phyloP scores from a whole-genome alignment of 73 alveolate genomes.

The Paramecium sonneborni region DNA sequence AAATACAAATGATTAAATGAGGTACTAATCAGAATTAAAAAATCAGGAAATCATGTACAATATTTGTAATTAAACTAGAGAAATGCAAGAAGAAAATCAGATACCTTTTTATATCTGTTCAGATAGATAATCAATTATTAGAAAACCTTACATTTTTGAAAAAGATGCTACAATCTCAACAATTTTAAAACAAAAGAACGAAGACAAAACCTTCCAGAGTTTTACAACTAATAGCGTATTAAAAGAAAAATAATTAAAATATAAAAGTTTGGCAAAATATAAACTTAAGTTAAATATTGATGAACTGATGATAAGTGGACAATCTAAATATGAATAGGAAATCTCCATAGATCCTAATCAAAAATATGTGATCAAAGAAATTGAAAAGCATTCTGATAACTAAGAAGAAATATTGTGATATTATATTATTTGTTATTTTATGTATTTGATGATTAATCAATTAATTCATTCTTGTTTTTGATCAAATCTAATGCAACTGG shows the following conservation, averaged over 20 bases:
- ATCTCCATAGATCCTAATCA: not conserved
- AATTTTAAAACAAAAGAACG: not conserved
- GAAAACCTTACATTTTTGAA: not conserved
- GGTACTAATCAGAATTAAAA: not conserved
- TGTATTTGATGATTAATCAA: not conserved
- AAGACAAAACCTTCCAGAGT: not conserved
- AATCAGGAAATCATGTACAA: not conserved
- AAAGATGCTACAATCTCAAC: not conserved
- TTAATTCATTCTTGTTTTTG: not conserved
- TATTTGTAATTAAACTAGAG: not conserved
- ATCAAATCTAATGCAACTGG: not conserved
- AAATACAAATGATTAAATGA: constrained; percentile 9
- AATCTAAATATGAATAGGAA: constrained; percentile 5
- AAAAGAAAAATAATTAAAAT: not conserved
- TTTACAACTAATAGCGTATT: constrained; percentile 10
- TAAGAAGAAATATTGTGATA: not conserved
- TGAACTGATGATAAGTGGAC: not conserved
- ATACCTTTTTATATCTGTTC: not conserved
- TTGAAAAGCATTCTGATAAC: not conserved
- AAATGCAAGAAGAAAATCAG: not conserved
- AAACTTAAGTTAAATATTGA: not conserved
- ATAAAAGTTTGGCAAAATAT: not conserved
- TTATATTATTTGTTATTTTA: not conserved
- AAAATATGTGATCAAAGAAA: not conserved
- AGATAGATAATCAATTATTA: constrained; percentile 9